phyloP scores from a whole-genome alignment of 2,329 filamentous ascomycete species.

The Sclerotinia nivalis region DNA sequence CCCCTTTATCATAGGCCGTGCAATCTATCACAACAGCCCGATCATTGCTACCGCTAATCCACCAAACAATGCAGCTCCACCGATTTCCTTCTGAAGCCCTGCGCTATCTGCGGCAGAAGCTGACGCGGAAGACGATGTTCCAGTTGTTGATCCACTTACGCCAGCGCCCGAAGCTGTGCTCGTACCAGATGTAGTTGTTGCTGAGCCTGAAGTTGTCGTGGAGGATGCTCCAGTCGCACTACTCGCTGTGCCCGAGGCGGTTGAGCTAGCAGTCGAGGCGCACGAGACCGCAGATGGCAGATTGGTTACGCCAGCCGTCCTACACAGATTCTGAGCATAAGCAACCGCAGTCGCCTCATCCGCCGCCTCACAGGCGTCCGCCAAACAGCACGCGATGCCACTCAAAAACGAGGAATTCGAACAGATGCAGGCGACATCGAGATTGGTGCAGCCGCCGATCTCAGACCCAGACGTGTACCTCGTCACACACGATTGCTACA shows the following conservation, averaged over 20 bases:
- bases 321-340: conserved; percentile 43
- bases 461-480: conserved; percentile 45
- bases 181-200: background rate
- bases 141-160: background rate
- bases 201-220: background rate
- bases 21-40: conserved; percentile 31
- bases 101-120: conserved; percentile 30
- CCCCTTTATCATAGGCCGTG: conserved; percentile 5
- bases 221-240: conserved; percentile 2
- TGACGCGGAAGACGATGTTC: conserved; percentile 21
- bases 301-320: conserved; percentile 40
- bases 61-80: conserved; percentile 35
- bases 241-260: conserved; percentile 15
- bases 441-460: conserved; percentile 44
- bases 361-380: conserved; percentile 44
- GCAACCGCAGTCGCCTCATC: conserved; percentile 44
- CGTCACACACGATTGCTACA: conserved; percentile 41
- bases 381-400: conserved; percentile 52
- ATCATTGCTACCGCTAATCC: conserved; percentile 33
- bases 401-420: conserved; percentile 47
- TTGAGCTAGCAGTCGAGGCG: conserved; percentile 17
- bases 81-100: conserved; percentile 30
- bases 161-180: background rate
- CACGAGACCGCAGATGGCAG: conserved; percentile 34
- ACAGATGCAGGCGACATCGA: conserved; percentile 54